These are phyloP conservation scores for Graphilbum ipis-grandicollis DNA, from an alignment of 2,329 filamentous ascomycete genomes.

Conservation along the genomic window DNA sequence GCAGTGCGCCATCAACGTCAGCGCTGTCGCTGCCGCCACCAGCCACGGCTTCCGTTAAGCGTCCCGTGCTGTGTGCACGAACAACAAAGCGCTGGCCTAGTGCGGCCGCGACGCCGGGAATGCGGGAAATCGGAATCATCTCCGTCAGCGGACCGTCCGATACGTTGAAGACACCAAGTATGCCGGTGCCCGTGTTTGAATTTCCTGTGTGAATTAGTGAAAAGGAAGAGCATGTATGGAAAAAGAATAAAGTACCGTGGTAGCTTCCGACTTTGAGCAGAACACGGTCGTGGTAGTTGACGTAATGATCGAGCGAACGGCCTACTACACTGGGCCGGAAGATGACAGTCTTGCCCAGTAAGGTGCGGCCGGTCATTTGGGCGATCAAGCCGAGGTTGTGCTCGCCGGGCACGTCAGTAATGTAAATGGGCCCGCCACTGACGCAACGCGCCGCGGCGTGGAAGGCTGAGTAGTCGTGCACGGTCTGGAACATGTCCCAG, in stretches of 20 bases:
- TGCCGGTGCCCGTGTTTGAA: slow-evolving; percentile 40
- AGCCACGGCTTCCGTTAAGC: no score
- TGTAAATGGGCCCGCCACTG: slow-evolving; percentile 82
- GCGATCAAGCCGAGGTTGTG: slow-evolving; percentile 60
- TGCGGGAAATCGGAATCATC: slow-evolving; percentile 50
- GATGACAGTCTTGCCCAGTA: slow-evolving; percentile 57
- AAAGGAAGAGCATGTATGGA: no score
- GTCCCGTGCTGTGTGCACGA: slow-evolving; percentile 51
- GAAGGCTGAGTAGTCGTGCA: slow-evolving; percentile 54
- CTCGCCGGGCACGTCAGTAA: slow-evolving; percentile 75
- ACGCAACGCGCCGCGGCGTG: slow-evolving; percentile 84
- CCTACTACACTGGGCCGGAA: slow-evolving; percentile 63
- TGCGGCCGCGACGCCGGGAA: slow-evolving; percentile 48
- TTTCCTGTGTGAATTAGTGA: no score
- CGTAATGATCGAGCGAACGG: slow-evolving; percentile 56
- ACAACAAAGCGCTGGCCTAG: slow-evolving; percentile 42
- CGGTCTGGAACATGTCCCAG: slow-evolving; percentile 55
- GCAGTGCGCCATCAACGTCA: slow-evolving; percentile 29
- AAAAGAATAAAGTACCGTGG: slow-evolving; percentile 32
- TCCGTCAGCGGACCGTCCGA: slow-evolving; percentile 44
- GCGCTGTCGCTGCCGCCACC: no score
- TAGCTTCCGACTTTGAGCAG: slow-evolving; percentile 68
- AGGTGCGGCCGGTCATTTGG: slow-evolving; percentile 65
- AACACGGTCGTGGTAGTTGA: slow-evolving; percentile 52
- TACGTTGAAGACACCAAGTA: slow-evolving; percentile 77